These are phyloP conservation scores for Heliamphora pulchella DNA, from an alignment of 179 eudicot genomes.

Conservation along the genomic window DNA sequence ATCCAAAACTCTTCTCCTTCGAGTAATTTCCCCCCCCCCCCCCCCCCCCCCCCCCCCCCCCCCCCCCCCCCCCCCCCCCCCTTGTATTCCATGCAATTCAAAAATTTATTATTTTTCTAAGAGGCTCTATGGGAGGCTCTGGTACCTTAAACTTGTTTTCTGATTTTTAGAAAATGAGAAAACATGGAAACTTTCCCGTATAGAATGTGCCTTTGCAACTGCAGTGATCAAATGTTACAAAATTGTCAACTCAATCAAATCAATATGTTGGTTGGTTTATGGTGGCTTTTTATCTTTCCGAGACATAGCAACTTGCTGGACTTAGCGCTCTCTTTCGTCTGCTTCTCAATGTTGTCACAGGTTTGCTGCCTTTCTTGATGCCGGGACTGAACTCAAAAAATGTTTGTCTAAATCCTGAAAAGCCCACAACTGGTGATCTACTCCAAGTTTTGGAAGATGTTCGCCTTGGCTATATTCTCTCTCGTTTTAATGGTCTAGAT, in stretches of 20 bases:
- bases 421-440: slow-evolving; percentile 68
- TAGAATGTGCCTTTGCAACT: neutral
- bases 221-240: neutral
- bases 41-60: neutral
- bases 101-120: neutral
- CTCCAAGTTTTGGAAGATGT: slow-evolving; percentile 72
- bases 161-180: neutral
- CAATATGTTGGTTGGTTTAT: neutral
- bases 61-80: too few relatives aligned
- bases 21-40: neutral
- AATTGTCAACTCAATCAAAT: neutral
- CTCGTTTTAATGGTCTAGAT: slow-evolving; percentile 68
- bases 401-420: slow-evolving; percentile 29
- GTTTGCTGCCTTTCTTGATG: slow-evolving; percentile 52
- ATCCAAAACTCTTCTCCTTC: neutral
- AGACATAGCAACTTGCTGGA: neutral
- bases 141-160: neutral
- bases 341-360: slow-evolving; percentile 28
- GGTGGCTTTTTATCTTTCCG: neutral
- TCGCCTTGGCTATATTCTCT: slow-evolving; percentile 63
- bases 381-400: slow-evolving; percentile 22
- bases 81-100: neutral
- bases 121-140: neutral
- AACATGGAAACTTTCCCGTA: neutral
- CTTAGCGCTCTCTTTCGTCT: neutral